Percentiles rank a stretch among this genome's conserved stretches.
Conservation (phyloP, 2,329 filamentous ascomycete species). For the Fusarium hostae region DNA sequence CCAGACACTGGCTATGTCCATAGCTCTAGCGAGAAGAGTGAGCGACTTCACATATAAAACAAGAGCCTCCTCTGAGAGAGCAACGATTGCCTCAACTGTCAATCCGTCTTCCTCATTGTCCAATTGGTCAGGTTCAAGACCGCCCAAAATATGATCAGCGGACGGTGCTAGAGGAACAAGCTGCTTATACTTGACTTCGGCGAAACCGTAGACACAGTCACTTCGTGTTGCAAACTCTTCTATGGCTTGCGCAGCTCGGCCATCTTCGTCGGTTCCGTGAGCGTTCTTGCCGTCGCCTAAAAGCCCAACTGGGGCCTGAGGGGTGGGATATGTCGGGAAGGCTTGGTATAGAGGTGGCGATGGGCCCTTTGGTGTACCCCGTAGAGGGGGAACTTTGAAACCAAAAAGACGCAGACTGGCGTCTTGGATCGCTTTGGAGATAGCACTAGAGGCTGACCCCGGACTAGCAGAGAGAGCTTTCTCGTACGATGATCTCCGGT, state of each 20-base stretch:
- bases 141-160: slow-evolving; percentile 75
- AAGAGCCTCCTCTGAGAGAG: slow-evolving; percentile 91
- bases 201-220: slow-evolving; percentile 97
- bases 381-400: slow-evolving; percentile 74
- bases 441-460: slow-evolving; percentile 83
- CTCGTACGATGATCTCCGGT: slow-evolving; percentile 84
- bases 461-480: slow-evolving; percentile 75
- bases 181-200: slow-evolving; percentile 98
- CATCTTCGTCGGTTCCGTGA: slow-evolving; percentile 78
- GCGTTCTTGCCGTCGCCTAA: slow-evolving; percentile 71
- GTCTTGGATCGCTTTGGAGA: slow-evolving; percentile 94
- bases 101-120: slow-evolving; percentile 76
- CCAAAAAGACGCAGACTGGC: slow-evolving; percentile 82
- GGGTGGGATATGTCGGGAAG: slow-evolving; percentile 85
- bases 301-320: slow-evolving; percentile 69
- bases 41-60: slow-evolving; percentile 97
- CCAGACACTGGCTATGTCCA: slow-evolving; percentile 94
- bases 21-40: slow-evolving; percentile 88
- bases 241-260: slow-evolving; percentile 79
- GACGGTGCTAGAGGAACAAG: slow-evolving; percentile 90
- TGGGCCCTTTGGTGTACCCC: slow-evolving; percentile 66
- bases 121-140: slow-evolving; percentile 65
- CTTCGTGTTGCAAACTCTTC: slow-evolving; percentile 93
- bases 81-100: slow-evolving; percentile 85
- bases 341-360: slow-evolving; percentile 84